Evolutionary conservation across 768 basidiomycete genomes (phyloP).

Genomic region (Leccinum subgranulosum): DNA sequence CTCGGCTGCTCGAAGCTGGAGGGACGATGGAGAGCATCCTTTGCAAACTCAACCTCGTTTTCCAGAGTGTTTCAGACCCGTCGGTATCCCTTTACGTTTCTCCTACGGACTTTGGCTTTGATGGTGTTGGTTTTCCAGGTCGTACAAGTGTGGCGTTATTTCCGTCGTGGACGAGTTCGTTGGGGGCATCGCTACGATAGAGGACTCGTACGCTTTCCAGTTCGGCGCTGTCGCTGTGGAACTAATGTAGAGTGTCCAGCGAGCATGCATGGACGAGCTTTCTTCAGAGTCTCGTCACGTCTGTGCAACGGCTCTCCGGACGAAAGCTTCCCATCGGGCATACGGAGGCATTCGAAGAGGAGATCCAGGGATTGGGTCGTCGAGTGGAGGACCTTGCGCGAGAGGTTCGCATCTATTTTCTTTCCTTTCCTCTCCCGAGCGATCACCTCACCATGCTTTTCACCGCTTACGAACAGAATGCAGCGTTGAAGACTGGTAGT

Average conservation of each 20-base stretch:
- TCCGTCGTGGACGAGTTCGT: conserved; percentile 63
- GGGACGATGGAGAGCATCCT: conserved; percentile 54
- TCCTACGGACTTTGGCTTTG: background rate
- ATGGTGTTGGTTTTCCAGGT: conserved; percentile 36
- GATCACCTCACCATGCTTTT: background rate
- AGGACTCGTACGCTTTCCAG: conserved; percentile 55
- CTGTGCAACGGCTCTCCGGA: conserved; percentile 66
- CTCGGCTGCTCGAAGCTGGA: conserved; percentile 40
- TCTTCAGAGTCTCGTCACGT: conserved; percentile 55
- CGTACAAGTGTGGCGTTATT: conserved; percentile 58
- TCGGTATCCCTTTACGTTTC: conserved; percentile 34
- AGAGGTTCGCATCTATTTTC: conserved; percentile 46
- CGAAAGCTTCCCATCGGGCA: conserved; percentile 55
- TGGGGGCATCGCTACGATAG: conserved; percentile 53
- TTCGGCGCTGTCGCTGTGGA: background rate
- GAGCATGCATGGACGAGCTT: conserved; percentile 64
- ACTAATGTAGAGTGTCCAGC: conserved; percentile 36
- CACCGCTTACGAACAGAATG: conserved; percentile 4
- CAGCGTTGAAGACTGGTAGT: background rate
- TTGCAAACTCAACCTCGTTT: conserved; percentile 49
- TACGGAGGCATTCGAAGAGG: conserved; percentile 46
- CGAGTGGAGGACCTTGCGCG: conserved; percentile 62
- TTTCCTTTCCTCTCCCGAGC: background rate
- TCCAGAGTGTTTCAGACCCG: conserved; percentile 61
- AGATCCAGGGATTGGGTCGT: conserved; percentile 55